Evolutionary conservation across 73 alveolate species (phyloP).

Genomic region (Paramecium sonneborni): DNA sequence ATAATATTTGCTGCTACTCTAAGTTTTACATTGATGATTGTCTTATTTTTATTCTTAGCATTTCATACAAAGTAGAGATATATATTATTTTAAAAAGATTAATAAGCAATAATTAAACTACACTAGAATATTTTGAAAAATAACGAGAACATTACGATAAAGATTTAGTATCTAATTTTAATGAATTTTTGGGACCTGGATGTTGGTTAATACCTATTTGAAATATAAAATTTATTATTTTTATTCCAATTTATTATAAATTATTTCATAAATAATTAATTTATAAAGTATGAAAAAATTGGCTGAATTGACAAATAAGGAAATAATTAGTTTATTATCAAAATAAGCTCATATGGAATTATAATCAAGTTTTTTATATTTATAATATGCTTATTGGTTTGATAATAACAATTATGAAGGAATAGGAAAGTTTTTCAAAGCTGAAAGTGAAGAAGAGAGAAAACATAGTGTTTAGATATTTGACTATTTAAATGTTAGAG

Average conservation of each 20-base stretch:
- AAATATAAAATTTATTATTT: neutral
- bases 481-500: conserved; percentile 10
- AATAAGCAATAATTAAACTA: neutral
- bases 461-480: neutral
- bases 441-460: conserved; percentile 32
- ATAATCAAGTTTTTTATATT: neutral
- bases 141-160: neutral
- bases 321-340: neutral
- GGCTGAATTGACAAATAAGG: neutral
- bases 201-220: neutral
- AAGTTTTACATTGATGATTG: neutral
- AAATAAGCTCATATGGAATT: neutral
- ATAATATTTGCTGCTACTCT: neutral
- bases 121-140: neutral
- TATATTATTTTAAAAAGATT: neutral
- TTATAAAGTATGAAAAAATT: neutral
- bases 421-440: neutral
- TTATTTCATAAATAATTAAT: neutral
- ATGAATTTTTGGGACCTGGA: neutral
- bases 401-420: conserved; percentile 17
- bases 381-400: conserved; percentile 14
- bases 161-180: neutral
- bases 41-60: neutral
- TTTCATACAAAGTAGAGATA: neutral
- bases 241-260: neutral